Evolutionary conservation across 2,329 filamentous ascomycete species (phyloP).

Genomic region (Aspergillus persii): DNA sequence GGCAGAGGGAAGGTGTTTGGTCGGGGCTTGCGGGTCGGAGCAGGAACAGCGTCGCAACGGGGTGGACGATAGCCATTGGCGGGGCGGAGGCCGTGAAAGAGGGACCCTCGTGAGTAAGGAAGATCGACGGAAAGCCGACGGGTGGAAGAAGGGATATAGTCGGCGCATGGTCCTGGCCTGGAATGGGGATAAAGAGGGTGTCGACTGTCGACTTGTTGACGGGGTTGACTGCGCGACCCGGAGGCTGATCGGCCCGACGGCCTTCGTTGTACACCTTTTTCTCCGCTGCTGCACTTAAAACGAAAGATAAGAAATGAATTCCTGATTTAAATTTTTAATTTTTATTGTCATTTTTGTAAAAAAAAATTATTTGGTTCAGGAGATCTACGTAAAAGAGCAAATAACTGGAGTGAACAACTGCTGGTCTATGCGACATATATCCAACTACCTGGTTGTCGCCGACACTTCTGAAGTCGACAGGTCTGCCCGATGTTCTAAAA

Average conservation of each 20-base stretch:
- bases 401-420: too few species aligned
- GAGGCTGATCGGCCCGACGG: constrained; percentile 13
- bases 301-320: too few species aligned
- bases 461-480: too few species aligned
- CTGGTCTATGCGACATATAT: too few species aligned
- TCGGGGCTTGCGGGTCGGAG: constrained; percentile 18
- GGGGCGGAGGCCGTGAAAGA: constrained; percentile 2
- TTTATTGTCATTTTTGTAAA: too few species aligned
- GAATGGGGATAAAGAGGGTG: background rate
- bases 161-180: constrained; percentile 17
- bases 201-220: background rate
- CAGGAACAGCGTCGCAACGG: constrained; percentile 28
- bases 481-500: too few species aligned
- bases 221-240: constrained; percentile 12
- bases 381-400: too few species aligned
- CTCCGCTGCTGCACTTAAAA: too few species aligned
- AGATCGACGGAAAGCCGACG: constrained; percentile 2
- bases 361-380: too few species aligned
- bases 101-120: background rate
- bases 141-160: constrained; percentile 13
- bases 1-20: constrained; percentile 16
- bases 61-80: constrained; percentile 24
- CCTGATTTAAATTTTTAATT: too few species aligned
- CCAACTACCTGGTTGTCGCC: too few species aligned
- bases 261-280: background rate